A percentile compares a stretch with the other conserved stretches of the same genome.
Evolutionary conservation across 768 basidiomycete genomes (phyloP).

Genomic region (Lanmaoa rubissima): DNA sequence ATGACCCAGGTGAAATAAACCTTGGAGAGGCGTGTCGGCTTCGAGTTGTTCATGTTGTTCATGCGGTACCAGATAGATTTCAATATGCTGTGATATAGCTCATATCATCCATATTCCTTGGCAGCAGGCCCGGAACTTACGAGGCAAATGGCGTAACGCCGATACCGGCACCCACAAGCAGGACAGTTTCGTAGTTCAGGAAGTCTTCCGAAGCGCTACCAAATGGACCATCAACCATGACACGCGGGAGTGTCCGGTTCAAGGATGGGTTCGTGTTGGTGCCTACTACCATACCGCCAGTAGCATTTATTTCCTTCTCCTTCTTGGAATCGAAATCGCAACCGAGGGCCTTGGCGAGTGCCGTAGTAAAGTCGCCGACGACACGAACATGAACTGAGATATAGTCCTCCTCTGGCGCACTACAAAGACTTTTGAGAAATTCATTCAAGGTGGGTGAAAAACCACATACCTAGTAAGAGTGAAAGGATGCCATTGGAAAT

Average conservation of each 20-base stretch:
- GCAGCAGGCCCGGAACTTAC: conserved; percentile 43
- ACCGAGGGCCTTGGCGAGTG: conserved; percentile 77
- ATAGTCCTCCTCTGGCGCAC: conserved; percentile 94
- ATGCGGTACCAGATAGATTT: conserved; percentile 96
- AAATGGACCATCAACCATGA: conserved; percentile 97
- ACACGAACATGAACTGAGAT: conserved; percentile 92
- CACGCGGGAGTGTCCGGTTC: conserved; percentile 75
- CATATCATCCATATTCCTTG: neutral
- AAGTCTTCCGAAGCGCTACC: conserved; percentile 92
- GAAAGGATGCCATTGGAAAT: conserved; percentile 98
- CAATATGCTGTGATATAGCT: conserved; percentile 53
- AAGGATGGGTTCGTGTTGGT: conserved; percentile 56
- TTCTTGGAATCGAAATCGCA: conserved; percentile 70
- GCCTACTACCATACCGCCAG: conserved; percentile 61
- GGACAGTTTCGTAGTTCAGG: conserved; percentile 82
- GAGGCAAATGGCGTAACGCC: conserved; percentile 96
- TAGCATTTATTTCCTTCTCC: conserved; percentile 41
- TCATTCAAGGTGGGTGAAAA: neutral
- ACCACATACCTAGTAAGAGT: conserved; percentile 72
- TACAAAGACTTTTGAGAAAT: conserved; percentile 25
- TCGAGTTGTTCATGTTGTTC: conserved; percentile 77
- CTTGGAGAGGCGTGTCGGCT: conserved; percentile 83
- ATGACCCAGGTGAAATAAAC: conserved; percentile 96
- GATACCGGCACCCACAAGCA: conserved; percentile 93
- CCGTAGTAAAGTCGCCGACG: conserved; percentile 88